phyloP scores from a whole-genome alignment of 73 alveolate species.

The Halteria grandinella region DNA sequence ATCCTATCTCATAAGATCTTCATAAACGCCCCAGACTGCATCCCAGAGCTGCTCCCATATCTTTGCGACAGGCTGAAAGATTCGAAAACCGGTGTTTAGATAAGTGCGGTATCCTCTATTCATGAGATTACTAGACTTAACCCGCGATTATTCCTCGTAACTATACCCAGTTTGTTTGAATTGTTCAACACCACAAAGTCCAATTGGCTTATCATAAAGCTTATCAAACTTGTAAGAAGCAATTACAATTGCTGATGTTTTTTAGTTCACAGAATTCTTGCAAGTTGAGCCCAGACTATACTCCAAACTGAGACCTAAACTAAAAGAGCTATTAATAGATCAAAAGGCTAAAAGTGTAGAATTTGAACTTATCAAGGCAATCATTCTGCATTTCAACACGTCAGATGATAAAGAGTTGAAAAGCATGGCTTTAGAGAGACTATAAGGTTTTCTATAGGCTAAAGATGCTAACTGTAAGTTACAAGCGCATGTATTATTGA shows the following conservation, averaged over 20 bases:
- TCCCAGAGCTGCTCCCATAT: constrained; percentile 45
- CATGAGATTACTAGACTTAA: constrained; percentile 64
- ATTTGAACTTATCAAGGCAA: constrained; percentile 60
- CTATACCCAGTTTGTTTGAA: constrained; percentile 62
- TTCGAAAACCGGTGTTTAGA: constrained; percentile 58
- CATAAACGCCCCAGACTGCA: constrained; percentile 51
- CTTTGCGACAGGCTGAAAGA: constrained; percentile 64
- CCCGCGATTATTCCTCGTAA: constrained; percentile 59
- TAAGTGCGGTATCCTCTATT: constrained; percentile 66
- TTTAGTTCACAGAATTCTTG: constrained; percentile 56
- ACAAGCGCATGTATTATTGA: neutral
- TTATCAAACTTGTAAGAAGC: constrained; percentile 34
- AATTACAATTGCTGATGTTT: neutral
- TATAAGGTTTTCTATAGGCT: neutral
- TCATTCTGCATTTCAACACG: constrained; percentile 32
- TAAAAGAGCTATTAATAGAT: constrained; percentile 44
- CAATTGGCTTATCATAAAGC: constrained; percentile 72
- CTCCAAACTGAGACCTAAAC: constrained; percentile 49
- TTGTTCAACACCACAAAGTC: constrained; percentile 45
- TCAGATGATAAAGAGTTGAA: constrained; percentile 4
- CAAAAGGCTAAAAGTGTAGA: constrained; percentile 73
- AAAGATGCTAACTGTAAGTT: constrained; percentile 47
- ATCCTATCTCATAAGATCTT: constrained; percentile 56
- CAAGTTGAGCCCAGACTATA: constrained; percentile 66
- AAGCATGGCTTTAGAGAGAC: constrained; percentile 18